phyloP scores from a whole-genome alignment of 306 rosid species.

The Sesbania bispinosa region DNA sequence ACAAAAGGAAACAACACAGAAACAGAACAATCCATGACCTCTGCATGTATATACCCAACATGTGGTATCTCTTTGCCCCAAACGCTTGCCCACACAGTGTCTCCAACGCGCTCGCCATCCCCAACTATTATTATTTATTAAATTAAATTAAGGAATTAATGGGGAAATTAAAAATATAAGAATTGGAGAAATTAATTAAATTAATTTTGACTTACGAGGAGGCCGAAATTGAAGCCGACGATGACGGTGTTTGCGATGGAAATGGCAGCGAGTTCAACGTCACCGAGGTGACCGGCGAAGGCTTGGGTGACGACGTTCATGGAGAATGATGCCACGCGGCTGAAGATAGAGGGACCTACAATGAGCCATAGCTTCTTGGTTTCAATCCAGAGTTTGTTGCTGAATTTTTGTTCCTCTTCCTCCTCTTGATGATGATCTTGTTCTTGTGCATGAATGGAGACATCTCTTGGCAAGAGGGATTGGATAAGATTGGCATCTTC shows the following conservation, averaged over 20 bases:
- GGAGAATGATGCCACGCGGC: conserved; percentile 52
- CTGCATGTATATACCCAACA: conserved; percentile 70
- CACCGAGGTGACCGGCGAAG: conserved; percentile 79
- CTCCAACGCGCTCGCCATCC: conserved; percentile 86
- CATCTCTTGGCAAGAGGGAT: background rate
- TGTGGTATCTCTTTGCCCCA: conserved; percentile 54
- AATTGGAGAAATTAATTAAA: too few relatives aligned
- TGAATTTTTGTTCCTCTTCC: background rate
- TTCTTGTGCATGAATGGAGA: background rate
- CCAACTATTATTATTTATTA: conserved; percentile 55
- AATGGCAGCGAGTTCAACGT: conserved; percentile 63
- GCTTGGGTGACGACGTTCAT: conserved; percentile 80
- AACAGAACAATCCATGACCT: conserved; percentile 68
- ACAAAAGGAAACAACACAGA: conserved; percentile 41
- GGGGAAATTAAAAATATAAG: background rate
- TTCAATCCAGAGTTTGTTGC: conserved; percentile 47
- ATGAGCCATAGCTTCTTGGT: conserved; percentile 63
- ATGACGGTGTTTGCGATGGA: conserved; percentile 64
- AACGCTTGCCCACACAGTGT: conserved; percentile 82
- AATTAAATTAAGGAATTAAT: background rate
- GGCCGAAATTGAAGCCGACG: conserved; percentile 78
- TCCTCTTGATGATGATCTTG: background rate
- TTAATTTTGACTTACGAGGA: conserved; percentile 37
- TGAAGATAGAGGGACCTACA: conserved; percentile 75
- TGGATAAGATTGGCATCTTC: background rate